Base-by-base conservation (phyloP, 2,329 filamentous ascomycete species). In the Chrysosporium keratinophilum region DNA sequence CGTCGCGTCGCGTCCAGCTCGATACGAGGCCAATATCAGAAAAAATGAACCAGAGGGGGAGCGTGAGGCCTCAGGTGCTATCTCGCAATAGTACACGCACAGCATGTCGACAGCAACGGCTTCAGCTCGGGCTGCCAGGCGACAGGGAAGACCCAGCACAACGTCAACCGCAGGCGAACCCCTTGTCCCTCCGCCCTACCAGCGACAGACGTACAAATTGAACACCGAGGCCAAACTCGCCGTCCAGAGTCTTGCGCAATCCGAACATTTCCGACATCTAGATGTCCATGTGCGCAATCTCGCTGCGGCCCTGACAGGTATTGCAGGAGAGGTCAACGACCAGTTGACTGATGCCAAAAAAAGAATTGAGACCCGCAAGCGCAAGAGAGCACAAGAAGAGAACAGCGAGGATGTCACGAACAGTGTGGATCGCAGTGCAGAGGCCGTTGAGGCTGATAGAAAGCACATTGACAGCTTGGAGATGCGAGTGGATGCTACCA, bases 301-400 rank as follows among this genome's bases (percentile, higher is more conserved):
- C 0, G 69, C 70, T 1, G 62, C 69, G 1, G 67, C 69, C n/a
- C 64, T 85, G 4, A 74, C 71, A 1, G 66, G 72, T 4, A 69
- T 71, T 1, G 79, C 76, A 0, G 76, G 70, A 1, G 72, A 75
- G n/a, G 71, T 80, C 37, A 82, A 83, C 54, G 81, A 83, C 54
- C 72, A 72, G 11, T 62, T 80, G 2, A 60, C 61, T 1, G 69
- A 72, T 63, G 60, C 69, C 61, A 58, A 69, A 63, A 48, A 62
- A 56, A 64, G 69, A 47, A 69, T 68, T 42, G 61, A 73, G 55
- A 65, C 66, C 48, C 37, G 56, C 54, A 69, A 66, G 62, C 69
- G 70, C 43, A 61, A 64, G 34, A 49, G 67, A 34, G 37, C 28
- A 4, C 11, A 45, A 19, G 28, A 20, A 39, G 43, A 42, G 12